phyloP scores from a whole-genome alignment of 805 yeast species.

The Candida coquimbonensis region DNA sequence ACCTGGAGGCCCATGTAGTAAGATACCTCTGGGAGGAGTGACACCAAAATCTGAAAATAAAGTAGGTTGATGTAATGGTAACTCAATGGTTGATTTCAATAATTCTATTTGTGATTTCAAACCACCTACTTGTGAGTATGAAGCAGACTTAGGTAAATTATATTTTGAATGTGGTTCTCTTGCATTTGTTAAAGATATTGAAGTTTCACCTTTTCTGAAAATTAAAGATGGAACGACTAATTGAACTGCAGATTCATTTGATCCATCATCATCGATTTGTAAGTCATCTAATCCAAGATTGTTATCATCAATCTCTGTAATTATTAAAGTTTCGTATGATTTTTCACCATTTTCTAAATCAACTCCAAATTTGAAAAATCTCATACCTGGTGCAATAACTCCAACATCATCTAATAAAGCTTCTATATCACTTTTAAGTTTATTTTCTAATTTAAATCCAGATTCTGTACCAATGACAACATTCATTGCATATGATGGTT shows the following conservation, averaged over 20 bases:
- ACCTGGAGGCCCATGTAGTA: conserved; percentile 94
- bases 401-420: conserved; percentile 49
- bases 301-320: conserved; percentile 26
- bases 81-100: conserved; percentile 60
- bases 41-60: conserved; percentile 81
- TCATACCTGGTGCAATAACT: conserved; percentile 51
- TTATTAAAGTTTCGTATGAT: conserved; percentile 10
- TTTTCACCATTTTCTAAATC: conserved; percentile 15
- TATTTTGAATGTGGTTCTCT: conserved; percentile 32
- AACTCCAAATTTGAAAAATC: conserved; percentile 21
- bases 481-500: conserved; percentile 40
- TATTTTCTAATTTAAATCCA: conserved; percentile 16
- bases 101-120: conserved; percentile 52
- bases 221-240: conserved; percentile 43
- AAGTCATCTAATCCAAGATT: conserved; percentile 26
- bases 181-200: conserved; percentile 19
- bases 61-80: conserved; percentile 75
- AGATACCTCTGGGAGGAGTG: conserved; percentile 88
- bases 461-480: conserved; percentile 28
- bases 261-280: conserved; percentile 9
- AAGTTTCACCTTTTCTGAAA: conserved; percentile 31
- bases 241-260: conserved; percentile 7
- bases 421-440: conserved; percentile 29
- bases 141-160: conserved; percentile 33
- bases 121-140: conserved; percentile 71